Conservation (phyloP, 257 asterid species). For the Solanum medicagineum region DNA sequence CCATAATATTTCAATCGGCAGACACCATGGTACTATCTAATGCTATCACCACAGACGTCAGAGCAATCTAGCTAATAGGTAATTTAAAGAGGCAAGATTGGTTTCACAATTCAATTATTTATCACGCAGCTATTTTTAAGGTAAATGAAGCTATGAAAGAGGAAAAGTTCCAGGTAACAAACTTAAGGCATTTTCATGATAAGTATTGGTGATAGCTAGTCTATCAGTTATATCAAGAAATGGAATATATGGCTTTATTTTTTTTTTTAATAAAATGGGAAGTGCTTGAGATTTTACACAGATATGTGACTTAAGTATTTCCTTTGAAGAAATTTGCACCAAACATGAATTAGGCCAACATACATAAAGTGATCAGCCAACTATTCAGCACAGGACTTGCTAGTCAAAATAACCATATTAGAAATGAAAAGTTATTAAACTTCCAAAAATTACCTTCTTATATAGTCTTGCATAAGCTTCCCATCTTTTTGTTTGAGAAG, state of each 20-base stretch:
- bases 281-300: neutral
- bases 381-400: neutral
- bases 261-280: neutral
- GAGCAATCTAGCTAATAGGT: neutral
- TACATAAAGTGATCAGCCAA: neutral
- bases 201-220: neutral
- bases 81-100: neutral
- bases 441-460: constrained; percentile 48
- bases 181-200: neutral
- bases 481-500: constrained; percentile 73
- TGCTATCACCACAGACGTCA: neutral
- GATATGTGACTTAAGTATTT: neutral
- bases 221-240: neutral
- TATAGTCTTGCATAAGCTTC: constrained; percentile 77
- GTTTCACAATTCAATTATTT: neutral
- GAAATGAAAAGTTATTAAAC: neutral
- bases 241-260: neutral
- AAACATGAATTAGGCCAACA: neutral
- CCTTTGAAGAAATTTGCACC: neutral
- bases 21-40: neutral
- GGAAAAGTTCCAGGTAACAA: neutral
- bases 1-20: neutral
- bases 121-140: neutral
- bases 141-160: neutral
- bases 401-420: neutral